Conservation (phyloP, 2,329 filamentous ascomycete genomes). For the Beauveria medogensis region DNA sequence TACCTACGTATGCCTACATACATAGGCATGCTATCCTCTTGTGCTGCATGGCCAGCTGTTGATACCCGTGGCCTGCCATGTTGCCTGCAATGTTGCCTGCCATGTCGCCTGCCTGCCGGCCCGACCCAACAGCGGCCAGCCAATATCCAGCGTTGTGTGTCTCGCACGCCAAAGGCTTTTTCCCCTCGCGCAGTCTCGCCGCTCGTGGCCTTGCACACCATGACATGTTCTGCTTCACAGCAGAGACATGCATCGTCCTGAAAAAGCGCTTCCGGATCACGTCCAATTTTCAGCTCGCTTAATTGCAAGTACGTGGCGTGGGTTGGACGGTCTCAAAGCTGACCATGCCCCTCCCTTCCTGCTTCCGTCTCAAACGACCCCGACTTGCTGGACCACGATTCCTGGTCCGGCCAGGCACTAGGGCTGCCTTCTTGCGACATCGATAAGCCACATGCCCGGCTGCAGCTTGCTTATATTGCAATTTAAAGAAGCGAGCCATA, state of each 20-base stretch:
- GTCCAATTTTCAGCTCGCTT: not conserved
- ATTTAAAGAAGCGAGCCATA: not conserved
- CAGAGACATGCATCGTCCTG: slow-evolving; percentile 2
- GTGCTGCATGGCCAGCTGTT: not conserved
- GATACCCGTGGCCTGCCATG: not conserved
- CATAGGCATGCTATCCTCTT: not conserved
- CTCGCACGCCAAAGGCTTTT: not conserved
- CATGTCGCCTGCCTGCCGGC: not conserved
- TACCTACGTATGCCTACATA: not conserved
- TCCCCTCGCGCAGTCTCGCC: not conserved
- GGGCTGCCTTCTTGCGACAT: not conserved
- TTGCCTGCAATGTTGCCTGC: too few species aligned
- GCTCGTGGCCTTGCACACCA: not conserved
- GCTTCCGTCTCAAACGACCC: not conserved
- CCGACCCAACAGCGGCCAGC: not conserved
- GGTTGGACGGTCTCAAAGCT: not conserved
- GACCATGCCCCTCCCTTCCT: not conserved
- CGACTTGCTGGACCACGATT: slow-evolving; percentile 4
- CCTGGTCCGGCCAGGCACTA: not conserved
- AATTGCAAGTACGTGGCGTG: not conserved
- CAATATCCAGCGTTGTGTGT: not conserved
- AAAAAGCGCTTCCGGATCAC: not conserved
- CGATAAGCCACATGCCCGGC: not conserved
- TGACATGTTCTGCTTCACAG: not conserved
- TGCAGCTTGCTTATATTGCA: slow-evolving; percentile 2